Evolutionary conservation across 208 protist genomes (phyloP).

Genomic region (Entamoeba nuttalli): DNA sequence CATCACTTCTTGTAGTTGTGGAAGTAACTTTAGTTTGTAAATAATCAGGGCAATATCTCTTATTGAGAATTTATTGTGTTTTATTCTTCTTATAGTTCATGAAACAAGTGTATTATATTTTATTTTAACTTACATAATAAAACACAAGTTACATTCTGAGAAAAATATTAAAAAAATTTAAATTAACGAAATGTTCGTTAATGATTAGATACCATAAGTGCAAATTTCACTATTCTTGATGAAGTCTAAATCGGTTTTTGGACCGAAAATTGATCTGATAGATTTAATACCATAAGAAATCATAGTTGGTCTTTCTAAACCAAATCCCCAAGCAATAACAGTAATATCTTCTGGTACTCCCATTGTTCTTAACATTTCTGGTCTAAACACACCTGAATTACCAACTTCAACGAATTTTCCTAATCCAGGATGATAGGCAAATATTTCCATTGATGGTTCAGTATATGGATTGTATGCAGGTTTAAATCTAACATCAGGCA

Average conservation of each 20-base stretch:
- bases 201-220: neutral
- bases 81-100: no score
- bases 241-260: slow-evolving; percentile 44
- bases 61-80: no score
- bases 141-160: no score
- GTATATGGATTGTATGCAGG: slow-evolving; percentile 99
- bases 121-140: no score
- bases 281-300: slow-evolving; percentile 91
- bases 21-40: no score
- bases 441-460: slow-evolving; percentile 99
- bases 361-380: slow-evolving; percentile 94
- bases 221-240: neutral
- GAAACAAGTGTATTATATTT: no score
- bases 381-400: slow-evolving; percentile 55
- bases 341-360: slow-evolving; percentile 80
- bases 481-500: slow-evolving; percentile 92
- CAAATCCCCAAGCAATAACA: slow-evolving; percentile 98
- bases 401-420: slow-evolving; percentile 67
- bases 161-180: no score
- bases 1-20: no score
- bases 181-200: no score
- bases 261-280: slow-evolving; percentile 95
- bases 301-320: slow-evolving; percentile 95
- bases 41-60: no score
- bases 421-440: slow-evolving; percentile 57